phyloP scores from a whole-genome alignment of 371 early-diverging fungal genomes.

The Apophysomyces sp. region DNA sequence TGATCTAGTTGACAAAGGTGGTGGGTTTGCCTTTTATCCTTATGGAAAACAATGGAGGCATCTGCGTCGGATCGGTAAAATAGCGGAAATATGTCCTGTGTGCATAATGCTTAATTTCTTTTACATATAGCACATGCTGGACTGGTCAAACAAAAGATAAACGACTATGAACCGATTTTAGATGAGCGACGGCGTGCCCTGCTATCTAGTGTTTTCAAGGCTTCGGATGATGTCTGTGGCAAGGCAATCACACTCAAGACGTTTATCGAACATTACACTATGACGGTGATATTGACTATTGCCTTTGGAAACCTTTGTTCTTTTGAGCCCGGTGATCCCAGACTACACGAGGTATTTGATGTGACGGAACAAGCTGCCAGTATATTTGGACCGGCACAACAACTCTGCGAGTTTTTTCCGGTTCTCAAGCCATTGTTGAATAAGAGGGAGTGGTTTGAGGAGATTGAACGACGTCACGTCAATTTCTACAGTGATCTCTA shows the following conservation, averaged over 20 bases:
- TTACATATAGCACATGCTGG: constrained; percentile 30
- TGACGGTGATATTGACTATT: constrained; percentile 43
- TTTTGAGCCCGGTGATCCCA: constrained; percentile 36
- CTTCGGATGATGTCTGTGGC: constrained; percentile 1
- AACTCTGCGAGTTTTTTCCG: constrained; percentile 47
- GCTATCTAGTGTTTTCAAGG: constrained; percentile 13
- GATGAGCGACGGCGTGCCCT: constrained; percentile 22
- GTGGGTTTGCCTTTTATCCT: constrained; percentile 48
- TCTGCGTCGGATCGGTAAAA: constrained; percentile 42
- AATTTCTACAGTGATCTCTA: constrained; percentile 33
- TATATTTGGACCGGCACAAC: constrained; percentile 34
- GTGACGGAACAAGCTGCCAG: constrained; percentile 35
- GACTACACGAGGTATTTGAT: constrained; percentile 33
- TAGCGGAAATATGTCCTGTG: constrained; percentile 15
- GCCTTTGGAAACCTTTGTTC: constrained; percentile 36
- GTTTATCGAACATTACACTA: constrained; percentile 41
- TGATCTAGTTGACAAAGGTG: constrained; percentile 33
- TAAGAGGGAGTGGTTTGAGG: constrained; percentile 11
- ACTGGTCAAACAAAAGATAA: constrained; percentile 35
- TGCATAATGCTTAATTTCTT: background rate
- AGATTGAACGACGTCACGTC: constrained; percentile 1
- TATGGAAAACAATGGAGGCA: constrained; percentile 42
- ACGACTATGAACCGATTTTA: constrained; percentile 38
- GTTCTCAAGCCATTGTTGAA: constrained; percentile 11
- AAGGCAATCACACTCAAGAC: constrained; percentile 10